Evolutionary conservation across 129 eudicot genomes (phyloP).

Genomic region (Chrysanthemum makinoi): DNA sequence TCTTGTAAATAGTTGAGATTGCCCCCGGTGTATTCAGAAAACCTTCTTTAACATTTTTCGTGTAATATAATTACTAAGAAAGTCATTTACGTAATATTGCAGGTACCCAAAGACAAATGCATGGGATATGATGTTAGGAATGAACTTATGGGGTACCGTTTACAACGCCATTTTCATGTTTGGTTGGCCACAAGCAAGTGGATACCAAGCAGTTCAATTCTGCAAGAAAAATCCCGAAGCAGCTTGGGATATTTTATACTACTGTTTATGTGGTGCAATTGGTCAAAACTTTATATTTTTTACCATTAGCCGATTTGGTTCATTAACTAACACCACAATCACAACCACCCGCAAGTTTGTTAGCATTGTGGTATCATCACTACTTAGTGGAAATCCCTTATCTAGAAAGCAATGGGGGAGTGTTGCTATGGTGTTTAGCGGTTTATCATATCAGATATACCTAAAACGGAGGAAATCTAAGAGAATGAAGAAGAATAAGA

Average conservation of each 20-base stretch:
- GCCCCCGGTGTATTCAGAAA: not conserved
- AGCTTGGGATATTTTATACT: constrained; percentile 81
- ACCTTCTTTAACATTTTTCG: not conserved
- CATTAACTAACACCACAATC: constrained; percentile 88
- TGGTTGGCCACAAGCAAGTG: constrained; percentile 97
- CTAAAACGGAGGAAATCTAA: constrained; percentile 67
- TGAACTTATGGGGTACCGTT: constrained; percentile 97
- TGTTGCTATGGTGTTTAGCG: constrained; percentile 85
- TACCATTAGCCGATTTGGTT: constrained; percentile 94
- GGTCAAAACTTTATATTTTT: constrained; percentile 93
- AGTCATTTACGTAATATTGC: not conserved
- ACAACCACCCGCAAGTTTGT: constrained; percentile 98
- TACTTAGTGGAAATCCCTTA: constrained; percentile 88
- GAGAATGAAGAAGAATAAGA: constrained; percentile 53
- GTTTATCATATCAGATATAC: constrained; percentile 89
- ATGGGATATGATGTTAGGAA: constrained; percentile 97
- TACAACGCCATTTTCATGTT: constrained; percentile 87
- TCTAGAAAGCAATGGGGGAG: constrained; percentile 89
- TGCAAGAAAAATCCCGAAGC: constrained; percentile 92
- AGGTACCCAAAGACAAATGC: constrained; percentile 97
- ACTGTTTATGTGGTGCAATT: constrained; percentile 92
- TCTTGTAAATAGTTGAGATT: not conserved
- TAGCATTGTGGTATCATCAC: constrained; percentile 91
- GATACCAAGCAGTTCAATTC: constrained; percentile 78
- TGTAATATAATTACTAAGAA: not conserved